phyloP scores from a whole-genome alignment of 306 rosid species.

The Ammopiptanthus mongolicus region DNA sequence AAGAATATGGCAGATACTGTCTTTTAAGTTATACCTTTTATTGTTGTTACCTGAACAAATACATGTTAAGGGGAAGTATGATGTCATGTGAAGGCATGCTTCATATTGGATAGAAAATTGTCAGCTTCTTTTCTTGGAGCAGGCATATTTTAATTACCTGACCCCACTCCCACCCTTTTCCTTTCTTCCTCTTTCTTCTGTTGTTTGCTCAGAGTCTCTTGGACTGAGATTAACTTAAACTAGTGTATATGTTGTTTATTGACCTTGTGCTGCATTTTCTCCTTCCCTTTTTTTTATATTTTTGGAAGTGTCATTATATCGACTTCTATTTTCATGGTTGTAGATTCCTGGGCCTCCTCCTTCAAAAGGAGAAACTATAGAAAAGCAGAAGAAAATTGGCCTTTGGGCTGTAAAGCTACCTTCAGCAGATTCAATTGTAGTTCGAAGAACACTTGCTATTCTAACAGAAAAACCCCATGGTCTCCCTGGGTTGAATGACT shows the following conservation, averaged over 20 bases:
- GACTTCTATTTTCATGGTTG: constrained; percentile 6
- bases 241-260: neutral
- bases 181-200: neutral
- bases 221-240: neutral
- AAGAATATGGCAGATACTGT: neutral
- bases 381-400: constrained; percentile 69
- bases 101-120: neutral
- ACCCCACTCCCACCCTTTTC: neutral
- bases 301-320: neutral
- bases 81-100: neutral
- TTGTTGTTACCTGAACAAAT: neutral
- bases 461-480: constrained; percentile 62
- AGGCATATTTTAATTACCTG: neutral
- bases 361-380: constrained; percentile 48
- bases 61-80: neutral
- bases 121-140: neutral
- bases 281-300: neutral
- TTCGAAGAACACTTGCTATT: constrained; percentile 64
- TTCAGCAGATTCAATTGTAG: constrained; percentile 75
- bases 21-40: neutral
- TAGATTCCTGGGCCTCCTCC: constrained; percentile 85
- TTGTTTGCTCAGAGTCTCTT: neutral
- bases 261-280: neutral
- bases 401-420: constrained; percentile 78
- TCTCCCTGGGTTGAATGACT: constrained; percentile 64